Conservation (phyloP, 169 alveolate species). For the Plasmodium gallinaceum region DNA sequence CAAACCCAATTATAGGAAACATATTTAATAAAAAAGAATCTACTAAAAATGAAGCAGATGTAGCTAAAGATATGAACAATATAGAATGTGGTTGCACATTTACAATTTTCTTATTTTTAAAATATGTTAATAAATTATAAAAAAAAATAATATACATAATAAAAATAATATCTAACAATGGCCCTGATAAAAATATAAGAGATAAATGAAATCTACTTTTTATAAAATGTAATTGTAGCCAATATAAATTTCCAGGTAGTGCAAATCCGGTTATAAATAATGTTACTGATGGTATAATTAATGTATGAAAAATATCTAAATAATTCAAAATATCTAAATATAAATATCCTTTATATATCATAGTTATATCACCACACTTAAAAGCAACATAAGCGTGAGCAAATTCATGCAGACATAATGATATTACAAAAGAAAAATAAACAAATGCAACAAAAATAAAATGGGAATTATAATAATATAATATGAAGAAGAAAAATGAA, state of each 20-base stretch:
- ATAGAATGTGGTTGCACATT: constrained; percentile 41
- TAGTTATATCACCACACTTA: constrained; percentile 68
- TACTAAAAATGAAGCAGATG: constrained; percentile 62
- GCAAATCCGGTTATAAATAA: constrained; percentile 68
- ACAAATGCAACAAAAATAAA: constrained; percentile 51
- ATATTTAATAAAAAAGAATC: constrained; percentile 69
- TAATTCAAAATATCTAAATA: constrained; percentile 64
- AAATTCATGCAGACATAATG: constrained; percentile 72
- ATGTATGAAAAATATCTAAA: constrained; percentile 59
- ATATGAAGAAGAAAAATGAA: constrained; percentile 62
- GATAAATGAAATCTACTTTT: constrained; percentile 73
- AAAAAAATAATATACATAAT: constrained; percentile 42
- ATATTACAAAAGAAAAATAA: constrained; percentile 53
- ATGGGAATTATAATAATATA: constrained; percentile 66
- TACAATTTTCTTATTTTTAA: constrained; percentile 49
- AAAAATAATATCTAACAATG: constrained; percentile 60
- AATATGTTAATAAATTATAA: constrained; percentile 46
- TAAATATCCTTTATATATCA: constrained; percentile 73
- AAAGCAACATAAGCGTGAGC: constrained; percentile 69
- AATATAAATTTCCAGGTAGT: constrained; percentile 73
- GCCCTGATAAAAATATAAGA: constrained; percentile 65
- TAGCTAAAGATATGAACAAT: constrained; percentile 64
- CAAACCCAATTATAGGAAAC: constrained; percentile 70
- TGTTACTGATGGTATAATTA: constrained; percentile 47
- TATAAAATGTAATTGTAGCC: constrained; percentile 70